A percentile compares a stretch with the other conserved stretches of the same genome.
Conservation (phyloP, 106 monocot species). For the Dactylorhiza incarnata region DNA sequence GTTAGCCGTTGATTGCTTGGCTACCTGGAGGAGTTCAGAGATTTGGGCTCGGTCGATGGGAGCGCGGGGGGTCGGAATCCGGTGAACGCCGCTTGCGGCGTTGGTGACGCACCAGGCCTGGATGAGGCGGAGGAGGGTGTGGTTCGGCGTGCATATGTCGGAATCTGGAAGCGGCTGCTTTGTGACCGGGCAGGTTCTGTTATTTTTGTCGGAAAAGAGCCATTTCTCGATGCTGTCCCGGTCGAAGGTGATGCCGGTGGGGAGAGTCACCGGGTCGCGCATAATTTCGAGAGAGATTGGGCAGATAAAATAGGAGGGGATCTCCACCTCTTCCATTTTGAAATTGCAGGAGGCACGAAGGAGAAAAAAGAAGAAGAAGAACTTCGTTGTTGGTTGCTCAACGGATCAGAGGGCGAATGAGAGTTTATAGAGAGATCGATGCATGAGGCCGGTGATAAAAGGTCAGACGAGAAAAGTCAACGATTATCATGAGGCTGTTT, state of each 20-base stretch:
- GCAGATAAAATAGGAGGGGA: slow-evolving; percentile 35
- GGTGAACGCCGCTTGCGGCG: slow-evolving; percentile 43
- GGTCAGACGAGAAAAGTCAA: too few species aligned
- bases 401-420: too few species aligned
- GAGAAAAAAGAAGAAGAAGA: too few species aligned
- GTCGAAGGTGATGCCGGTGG: slow-evolving; percentile 52
- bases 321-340: slow-evolving; percentile 12
- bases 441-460: too few species aligned
- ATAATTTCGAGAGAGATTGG: slow-evolving; percentile 44
- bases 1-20: neutral
- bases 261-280: slow-evolving; percentile 34
- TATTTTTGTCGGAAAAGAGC: slow-evolving; percentile 11
- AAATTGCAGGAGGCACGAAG: too few species aligned
- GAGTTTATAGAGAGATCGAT: too few species aligned
- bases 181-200: slow-evolving; percentile 28
- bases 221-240: slow-evolving; percentile 31
- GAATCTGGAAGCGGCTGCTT: slow-evolving; percentile 14
- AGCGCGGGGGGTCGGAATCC: slow-evolving; percentile 42
- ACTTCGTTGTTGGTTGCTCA: too few species aligned
- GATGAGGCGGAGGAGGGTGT: slow-evolving; percentile 54
- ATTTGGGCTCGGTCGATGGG: slow-evolving; percentile 26
- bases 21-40: slow-evolving; percentile 21
- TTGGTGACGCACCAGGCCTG: slow-evolving; percentile 52
- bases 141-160: slow-evolving; percentile 33
- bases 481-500: too few species aligned